phyloP scores from a whole-genome alignment of 208 protist genomes.

The Phytomonas sp. region DNA sequence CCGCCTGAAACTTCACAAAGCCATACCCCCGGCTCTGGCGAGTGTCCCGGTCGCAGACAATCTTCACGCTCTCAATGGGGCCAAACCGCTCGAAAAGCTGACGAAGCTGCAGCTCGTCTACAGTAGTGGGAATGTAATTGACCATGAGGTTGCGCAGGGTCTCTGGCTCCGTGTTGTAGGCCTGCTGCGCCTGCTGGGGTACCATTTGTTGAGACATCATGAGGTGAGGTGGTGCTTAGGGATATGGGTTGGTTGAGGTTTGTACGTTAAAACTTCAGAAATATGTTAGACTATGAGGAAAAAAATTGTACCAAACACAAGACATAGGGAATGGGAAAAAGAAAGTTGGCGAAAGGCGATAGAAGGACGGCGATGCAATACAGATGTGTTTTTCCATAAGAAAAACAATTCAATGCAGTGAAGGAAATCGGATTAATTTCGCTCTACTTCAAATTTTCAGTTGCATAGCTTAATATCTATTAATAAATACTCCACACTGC shows the following conservation, averaged over 20 bases:
- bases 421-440: not conserved
- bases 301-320: slow-evolving; percentile 5
- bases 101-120: slow-evolving; percentile 75
- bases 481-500: slow-evolving; percentile 6
- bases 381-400: not conserved
- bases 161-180: slow-evolving; percentile 54
- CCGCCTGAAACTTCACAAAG: slow-evolving; percentile 70
- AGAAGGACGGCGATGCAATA: slow-evolving; percentile 1
- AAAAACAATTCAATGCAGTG: slow-evolving; percentile 6
- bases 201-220: slow-evolving; percentile 17
- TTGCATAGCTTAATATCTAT: slow-evolving; percentile 7
- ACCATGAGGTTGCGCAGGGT: slow-evolving; percentile 82
- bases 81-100: slow-evolving; percentile 69
- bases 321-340: not conserved
- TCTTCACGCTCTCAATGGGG: slow-evolving; percentile 68
- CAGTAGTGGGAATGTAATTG: slow-evolving; percentile 85
- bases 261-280: slow-evolving; percentile 1
- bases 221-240: slow-evolving; percentile 15
- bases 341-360: not conserved
- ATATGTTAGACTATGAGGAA: slow-evolving; percentile 5
- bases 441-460: slow-evolving; percentile 5
- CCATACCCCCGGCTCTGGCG: slow-evolving; percentile 67
- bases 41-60: slow-evolving; percentile 64
- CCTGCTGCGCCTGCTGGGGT: slow-evolving; percentile 50
- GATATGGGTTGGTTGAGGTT: no score